A percentile compares a stretch with the other conserved stretches of the same genome.
Conservation (phyloP, 192 early-diverging fungal genomes). For the Cetraspora pellucida region DNA sequence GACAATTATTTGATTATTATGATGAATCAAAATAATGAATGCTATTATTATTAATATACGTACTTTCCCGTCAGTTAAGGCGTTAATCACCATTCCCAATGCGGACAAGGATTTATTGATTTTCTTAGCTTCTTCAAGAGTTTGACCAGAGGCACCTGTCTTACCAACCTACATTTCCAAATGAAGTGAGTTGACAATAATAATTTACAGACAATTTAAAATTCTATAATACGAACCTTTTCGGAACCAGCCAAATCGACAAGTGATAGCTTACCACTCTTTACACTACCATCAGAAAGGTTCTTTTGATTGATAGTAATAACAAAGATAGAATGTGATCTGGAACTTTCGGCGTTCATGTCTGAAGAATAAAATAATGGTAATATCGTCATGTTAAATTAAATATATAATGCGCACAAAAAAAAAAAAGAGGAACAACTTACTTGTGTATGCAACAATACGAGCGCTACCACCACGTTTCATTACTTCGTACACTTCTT, state of each 20-base stretch:
- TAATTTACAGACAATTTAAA: background rate
- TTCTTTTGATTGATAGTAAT: constrained; percentile 97
- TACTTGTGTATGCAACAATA: constrained; percentile 89
- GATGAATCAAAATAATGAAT: background rate
- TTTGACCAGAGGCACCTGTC: constrained; percentile 97
- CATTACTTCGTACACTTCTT: constrained; percentile 98
- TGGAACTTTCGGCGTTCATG: constrained; percentile 99
- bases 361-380: constrained; percentile 50
- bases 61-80: constrained; percentile 97
- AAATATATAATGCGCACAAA: background rate
- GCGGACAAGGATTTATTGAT: constrained; percentile 99
- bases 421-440: constrained; percentile 35
- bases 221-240: constrained; percentile 57
- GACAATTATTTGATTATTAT: background rate
- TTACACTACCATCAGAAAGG: constrained; percentile 81
- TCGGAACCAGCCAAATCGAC: constrained; percentile 99
- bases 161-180: constrained; percentile 64
- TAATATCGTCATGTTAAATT: background rate
- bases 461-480: constrained; percentile 85
- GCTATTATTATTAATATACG: constrained; percentile 4
- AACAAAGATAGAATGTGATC: constrained; percentile 97
- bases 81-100: constrained; percentile 99
- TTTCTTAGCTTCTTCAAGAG: constrained; percentile 99
- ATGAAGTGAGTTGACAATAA: background rate
- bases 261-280: constrained; percentile 89